Conservation (phyloP, 2,329 filamentous ascomycete genomes). For the Botrytis medusae region DNA sequence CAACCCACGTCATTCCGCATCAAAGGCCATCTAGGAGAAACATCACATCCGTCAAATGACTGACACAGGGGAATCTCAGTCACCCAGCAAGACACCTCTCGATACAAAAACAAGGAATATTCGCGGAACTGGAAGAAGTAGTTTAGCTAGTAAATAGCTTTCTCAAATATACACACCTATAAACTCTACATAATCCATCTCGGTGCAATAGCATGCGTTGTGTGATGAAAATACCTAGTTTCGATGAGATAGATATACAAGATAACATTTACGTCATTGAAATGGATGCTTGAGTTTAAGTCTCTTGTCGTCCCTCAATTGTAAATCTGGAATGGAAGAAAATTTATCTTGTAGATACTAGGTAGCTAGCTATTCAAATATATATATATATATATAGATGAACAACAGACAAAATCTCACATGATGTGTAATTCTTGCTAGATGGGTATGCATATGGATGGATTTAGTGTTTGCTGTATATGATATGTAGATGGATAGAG, state of each 20-base stretch:
- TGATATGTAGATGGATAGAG: too few species aligned
- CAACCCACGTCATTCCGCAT: not conserved
- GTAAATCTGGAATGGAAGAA: too few species aligned
- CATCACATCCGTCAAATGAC: not conserved
- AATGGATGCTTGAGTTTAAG: not conserved
- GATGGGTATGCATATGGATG: too few species aligned
- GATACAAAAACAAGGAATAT: not conserved
- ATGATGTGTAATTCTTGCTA: too few species aligned
- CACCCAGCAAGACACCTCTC: not conserved
- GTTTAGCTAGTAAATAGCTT: not conserved
- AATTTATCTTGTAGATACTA: too few species aligned
- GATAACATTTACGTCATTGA: not conserved
- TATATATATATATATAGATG: too few species aligned
- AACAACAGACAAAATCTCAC: too few species aligned
- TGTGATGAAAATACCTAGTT: not conserved
- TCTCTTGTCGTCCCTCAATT: too few species aligned
- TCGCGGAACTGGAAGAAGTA: not conserved
- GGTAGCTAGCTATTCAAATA: too few species aligned
- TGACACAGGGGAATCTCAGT: not conserved
- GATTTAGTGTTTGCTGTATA: too few species aligned
- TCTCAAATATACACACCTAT: not conserved
- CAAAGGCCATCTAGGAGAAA: not conserved
- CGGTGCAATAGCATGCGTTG: not conserved
- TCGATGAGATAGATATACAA: not conserved
- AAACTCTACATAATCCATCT: accelerated